These are phyloP conservation scores for Colletotrichum magnum DNA, from an alignment of 2,329 filamentous ascomycete genomes.

Conservation along the genomic window DNA sequence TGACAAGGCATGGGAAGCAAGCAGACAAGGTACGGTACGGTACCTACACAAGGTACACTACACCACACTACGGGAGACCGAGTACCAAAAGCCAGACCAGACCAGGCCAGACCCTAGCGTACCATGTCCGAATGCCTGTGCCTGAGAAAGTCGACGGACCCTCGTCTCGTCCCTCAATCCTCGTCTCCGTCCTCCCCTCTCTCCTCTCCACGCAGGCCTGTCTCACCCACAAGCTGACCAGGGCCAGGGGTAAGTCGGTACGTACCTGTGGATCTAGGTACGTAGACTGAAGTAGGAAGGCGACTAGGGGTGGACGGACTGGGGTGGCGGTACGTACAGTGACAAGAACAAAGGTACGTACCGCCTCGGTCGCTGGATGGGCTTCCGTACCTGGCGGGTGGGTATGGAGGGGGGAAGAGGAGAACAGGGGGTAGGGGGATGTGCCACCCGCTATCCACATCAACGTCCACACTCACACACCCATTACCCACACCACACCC, in stretches of 20 bases:
- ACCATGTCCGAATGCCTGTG: constrained; percentile 42
- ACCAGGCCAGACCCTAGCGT: constrained; percentile 44
- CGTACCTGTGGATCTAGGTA: constrained; percentile 29
- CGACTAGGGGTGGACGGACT: constrained; percentile 3
- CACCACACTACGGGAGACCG: constrained; percentile 24
- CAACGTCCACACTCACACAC: neutral
- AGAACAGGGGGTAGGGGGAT: constrained; percentile 19
- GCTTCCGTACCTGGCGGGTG: constrained; percentile 31
- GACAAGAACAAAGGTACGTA: constrained; percentile 13
- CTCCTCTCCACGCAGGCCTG: constrained; percentile 56
- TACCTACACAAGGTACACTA: too few relatives aligned
- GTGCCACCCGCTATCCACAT: constrained; percentile 25
- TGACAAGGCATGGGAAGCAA: too few relatives aligned
- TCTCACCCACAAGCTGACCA: constrained; percentile 64
- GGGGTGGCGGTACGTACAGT: constrained; percentile 10
- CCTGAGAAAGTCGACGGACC: constrained; percentile 43
- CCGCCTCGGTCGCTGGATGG: constrained; percentile 14
- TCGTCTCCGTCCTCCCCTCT: constrained; percentile 43
- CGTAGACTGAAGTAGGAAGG: constrained; percentile 2
- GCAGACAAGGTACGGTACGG: too few relatives aligned
- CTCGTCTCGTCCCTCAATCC: constrained; percentile 41
- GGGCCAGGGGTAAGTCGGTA: constrained; percentile 34
- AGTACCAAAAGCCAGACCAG: constrained; percentile 35
- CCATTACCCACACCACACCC: too few relatives aligned
- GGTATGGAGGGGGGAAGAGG: constrained; percentile 25